phyloP scores from a whole-genome alignment of 2,329 filamentous ascomycete species.

The Pseudogymnoascus sp. region DNA sequence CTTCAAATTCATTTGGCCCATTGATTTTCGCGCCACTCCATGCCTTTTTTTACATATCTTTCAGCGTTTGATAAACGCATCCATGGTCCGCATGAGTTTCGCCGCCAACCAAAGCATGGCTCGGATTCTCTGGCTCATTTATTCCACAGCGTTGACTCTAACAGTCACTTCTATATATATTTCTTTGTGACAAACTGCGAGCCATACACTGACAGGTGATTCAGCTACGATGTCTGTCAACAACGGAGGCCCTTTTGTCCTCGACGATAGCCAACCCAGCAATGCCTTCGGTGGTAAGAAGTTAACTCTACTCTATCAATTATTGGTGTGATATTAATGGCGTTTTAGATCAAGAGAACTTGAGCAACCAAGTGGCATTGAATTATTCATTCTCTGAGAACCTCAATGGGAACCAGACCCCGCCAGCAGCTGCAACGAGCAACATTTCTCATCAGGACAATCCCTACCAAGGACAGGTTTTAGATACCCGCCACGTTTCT shows the following conservation, averaged over 20 bases:
- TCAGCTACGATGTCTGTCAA: neutral
- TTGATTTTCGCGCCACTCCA: neutral
- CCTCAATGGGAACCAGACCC: neutral
- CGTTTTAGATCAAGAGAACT: neutral
- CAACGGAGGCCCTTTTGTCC: slow-evolving; percentile 12
- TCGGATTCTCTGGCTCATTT: neutral
- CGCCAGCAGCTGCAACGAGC: neutral
- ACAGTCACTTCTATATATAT: neutral
- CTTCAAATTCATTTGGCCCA: neutral
- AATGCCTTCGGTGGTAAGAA: slow-evolving; percentile 19
- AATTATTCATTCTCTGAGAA: neutral
- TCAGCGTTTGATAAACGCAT: neutral
- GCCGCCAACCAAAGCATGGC: neutral
- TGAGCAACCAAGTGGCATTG: neutral
- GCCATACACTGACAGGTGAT: neutral
- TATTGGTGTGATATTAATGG: neutral
- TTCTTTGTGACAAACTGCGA: neutral
- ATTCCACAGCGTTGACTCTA: too few species aligned
- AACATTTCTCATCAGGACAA: neutral
- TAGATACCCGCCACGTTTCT: neutral
- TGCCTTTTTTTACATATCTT: neutral
- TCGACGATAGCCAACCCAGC: neutral
- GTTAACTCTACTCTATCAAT: neutral
- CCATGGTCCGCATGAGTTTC: neutral
- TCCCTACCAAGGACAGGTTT: neutral